phyloP scores from a whole-genome alignment of 2,329 filamentous ascomycete species.

The Neonectria faginata region DNA sequence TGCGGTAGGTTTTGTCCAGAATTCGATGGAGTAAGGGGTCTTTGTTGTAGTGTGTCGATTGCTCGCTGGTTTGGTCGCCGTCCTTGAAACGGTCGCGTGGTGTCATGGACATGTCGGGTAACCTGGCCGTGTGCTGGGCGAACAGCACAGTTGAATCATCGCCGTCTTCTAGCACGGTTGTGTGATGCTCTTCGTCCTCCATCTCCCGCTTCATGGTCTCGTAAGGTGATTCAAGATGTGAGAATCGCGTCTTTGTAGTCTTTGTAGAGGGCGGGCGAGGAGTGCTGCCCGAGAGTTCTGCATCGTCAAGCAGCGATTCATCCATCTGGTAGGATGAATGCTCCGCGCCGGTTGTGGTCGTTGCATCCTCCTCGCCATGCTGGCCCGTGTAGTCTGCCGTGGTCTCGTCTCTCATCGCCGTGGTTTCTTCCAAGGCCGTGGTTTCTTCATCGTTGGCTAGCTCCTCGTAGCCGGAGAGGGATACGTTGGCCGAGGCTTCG shows the following conservation, averaged over 20 bases:
- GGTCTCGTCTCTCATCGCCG: constrained; percentile 67
- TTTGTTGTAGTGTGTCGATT: constrained; percentile 56
- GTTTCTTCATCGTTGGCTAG: constrained; percentile 75
- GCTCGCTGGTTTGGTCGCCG: constrained; percentile 48
- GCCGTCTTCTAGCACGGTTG: constrained; percentile 52
- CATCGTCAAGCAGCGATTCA: constrained; percentile 77
- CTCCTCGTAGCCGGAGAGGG: constrained; percentile 93
- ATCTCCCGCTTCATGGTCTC: constrained; percentile 78
- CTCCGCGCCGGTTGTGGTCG: constrained; percentile 48
- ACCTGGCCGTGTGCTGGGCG: constrained; percentile 64
- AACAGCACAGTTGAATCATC: constrained; percentile 63
- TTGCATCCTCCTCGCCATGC: constrained; percentile 53
- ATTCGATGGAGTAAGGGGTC: constrained; percentile 90
- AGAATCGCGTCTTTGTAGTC: constrained; percentile 65
- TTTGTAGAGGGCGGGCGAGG: constrained; percentile 68
- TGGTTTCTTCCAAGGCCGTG: constrained; percentile 62
- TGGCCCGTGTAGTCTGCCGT: constrained; percentile 61
- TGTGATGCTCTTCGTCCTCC: constrained; percentile 57
- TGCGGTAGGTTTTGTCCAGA: constrained; percentile 94
- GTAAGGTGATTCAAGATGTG: constrained; percentile 80
- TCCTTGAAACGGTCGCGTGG: constrained; percentile 57
- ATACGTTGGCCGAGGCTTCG: constrained; percentile 97
- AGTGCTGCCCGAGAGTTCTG: constrained; percentile 74
- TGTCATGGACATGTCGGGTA: constrained; percentile 74
- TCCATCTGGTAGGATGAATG: constrained; percentile 59